A percentile compares a stretch with the other conserved stretches of the same genome.
Conservation (phyloP, 2,329 filamentous ascomycete genomes). For the Verticillium zaregamsianum region DNA sequence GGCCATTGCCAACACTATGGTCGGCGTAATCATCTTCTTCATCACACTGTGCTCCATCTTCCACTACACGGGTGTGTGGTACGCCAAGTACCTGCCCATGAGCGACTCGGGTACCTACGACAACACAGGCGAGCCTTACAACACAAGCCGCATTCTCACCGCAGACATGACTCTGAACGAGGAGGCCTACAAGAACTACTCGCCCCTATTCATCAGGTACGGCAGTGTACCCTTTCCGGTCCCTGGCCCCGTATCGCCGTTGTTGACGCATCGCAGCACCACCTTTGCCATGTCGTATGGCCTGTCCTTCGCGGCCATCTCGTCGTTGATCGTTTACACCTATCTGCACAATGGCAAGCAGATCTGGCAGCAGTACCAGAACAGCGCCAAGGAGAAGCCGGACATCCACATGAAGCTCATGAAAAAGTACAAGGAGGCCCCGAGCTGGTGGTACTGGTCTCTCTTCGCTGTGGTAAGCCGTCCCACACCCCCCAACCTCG, state of each 20-base stretch:
- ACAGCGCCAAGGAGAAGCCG: constrained; percentile 55
- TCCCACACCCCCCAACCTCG: not conserved
- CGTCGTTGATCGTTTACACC: constrained; percentile 65
- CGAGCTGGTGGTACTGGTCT: constrained; percentile 59
- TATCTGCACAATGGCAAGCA: constrained; percentile 62
- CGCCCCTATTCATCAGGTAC: constrained; percentile 59
- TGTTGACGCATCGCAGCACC: constrained; percentile 42
- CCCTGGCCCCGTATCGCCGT: too few species aligned
- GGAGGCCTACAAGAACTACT: constrained; percentile 62
- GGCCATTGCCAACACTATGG: constrained; percentile 68
- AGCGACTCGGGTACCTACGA: constrained; percentile 68
- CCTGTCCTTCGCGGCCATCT: constrained; percentile 67
- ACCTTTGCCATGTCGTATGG: constrained; percentile 69
- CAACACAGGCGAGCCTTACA: constrained; percentile 61
- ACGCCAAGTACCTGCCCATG: constrained; percentile 61
- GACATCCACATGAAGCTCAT: constrained; percentile 64
- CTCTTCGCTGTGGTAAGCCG: constrained; percentile 48
- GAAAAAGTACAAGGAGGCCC: constrained; percentile 58
- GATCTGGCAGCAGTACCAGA: constrained; percentile 59
- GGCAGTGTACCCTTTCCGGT: not conserved
- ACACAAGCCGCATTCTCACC: constrained; percentile 60
- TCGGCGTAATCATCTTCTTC: constrained; percentile 63
- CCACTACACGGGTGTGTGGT: constrained; percentile 65
- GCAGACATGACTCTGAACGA: constrained; percentile 58
- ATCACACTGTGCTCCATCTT: constrained; percentile 55